A percentile compares a stretch with the other conserved stretches of the same genome.
Evolutionary conservation across 179 eudicot species (phyloP).

Genomic region (Spinacia oleracea): DNA sequence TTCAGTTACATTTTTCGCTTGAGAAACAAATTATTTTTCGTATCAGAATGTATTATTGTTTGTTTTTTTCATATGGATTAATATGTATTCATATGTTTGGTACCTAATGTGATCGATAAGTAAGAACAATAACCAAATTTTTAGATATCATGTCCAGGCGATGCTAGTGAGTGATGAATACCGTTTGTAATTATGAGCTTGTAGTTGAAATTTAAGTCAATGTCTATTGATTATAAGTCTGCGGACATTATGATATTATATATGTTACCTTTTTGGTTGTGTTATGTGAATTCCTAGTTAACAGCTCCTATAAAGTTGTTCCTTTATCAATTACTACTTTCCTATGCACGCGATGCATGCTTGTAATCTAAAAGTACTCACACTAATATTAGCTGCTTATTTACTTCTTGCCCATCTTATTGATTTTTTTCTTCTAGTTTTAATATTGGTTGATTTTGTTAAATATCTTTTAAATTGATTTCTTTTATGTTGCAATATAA

Average conservation of each 20-base stretch:
- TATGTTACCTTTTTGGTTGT: background rate
- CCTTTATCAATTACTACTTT: background rate
- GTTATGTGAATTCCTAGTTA: background rate
- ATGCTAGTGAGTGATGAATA: background rate
- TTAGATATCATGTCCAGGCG: background rate
- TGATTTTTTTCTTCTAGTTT: too few species aligned
- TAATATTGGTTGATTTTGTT: too few species aligned
- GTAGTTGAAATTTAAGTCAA: too few species aligned
- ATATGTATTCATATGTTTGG: background rate
- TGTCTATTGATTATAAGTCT: background rate
- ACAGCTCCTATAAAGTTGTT: background rate
- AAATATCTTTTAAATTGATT: too few species aligned
- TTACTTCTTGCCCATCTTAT: too few species aligned
- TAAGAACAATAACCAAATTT: background rate
- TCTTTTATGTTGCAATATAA: too few species aligned
- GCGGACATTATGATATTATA: background rate
- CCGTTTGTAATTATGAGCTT: background rate
- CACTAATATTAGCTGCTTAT: too few species aligned
- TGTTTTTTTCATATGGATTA: background rate
- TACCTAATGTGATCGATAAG: background rate
- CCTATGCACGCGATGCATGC: too few species aligned
- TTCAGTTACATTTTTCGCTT: background rate
- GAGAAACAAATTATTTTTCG: background rate
- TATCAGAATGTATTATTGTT: background rate
- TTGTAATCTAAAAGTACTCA: too few species aligned